Evolutionary conservation across 2,329 filamentous ascomycete genomes (phyloP), one percentile per base, ranked within the genome.

Genomic region (Microascus cirrosus): DNA sequence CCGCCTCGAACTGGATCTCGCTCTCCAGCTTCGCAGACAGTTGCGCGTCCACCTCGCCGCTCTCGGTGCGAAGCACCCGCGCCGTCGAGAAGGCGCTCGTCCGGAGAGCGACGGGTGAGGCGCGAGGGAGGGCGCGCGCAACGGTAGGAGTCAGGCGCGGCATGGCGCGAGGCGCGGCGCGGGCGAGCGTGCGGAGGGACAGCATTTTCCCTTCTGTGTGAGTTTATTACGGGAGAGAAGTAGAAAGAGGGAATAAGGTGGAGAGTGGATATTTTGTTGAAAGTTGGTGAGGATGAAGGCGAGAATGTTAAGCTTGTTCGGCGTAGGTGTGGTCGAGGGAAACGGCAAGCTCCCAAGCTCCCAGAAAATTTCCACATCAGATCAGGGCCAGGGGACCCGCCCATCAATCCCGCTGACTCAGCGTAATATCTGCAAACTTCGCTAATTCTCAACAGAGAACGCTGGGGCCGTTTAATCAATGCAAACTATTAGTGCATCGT

Each of bases 1-100:
- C 86, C 67, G 84, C 83, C 80, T 97, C 94, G 68, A 95, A 85
- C 71, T 84, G 76, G 63, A 95, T 79, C 77, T 96, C 92, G 68
- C 84, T 86, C 63, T 89, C 83, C 55, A 99, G 83, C 82, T 97
- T 97, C 60, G 85, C 83, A 48, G 85, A 82, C 57, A 99, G 85
- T 74, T 96, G 90, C 63, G 86, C 79, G 68, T 95, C 89, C 61
- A 81, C 82, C 69, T 32, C 28, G 28, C 28, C 28, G 28, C 82
- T 79, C 54, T 68, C 69, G 50, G 68, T 22, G 42, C 52, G 45
- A 32, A 52, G 42, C 7, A 52, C 63, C 25, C 70, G 61, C 1
- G 75, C 73, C 20, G 77, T 77, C 18, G 74, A 77, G 65, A 77
- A 77, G 25, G 72, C 67, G 1, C 76, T 72, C 36, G 62, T 50